phyloP scores from a whole-genome alignment of 73 alveolate genomes.

The Tetrahymena borealis region DNA sequence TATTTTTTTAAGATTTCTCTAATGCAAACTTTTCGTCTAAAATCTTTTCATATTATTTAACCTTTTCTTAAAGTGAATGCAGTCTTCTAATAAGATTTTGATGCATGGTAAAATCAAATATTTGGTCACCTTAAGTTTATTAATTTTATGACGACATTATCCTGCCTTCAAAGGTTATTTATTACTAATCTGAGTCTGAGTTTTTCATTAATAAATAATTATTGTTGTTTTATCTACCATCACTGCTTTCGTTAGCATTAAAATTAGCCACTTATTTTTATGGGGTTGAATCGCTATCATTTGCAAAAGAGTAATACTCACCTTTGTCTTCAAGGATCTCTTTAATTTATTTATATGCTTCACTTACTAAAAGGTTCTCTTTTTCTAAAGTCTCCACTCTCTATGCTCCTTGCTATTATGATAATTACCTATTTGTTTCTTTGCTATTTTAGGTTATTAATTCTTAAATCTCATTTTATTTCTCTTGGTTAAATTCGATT shows the following conservation, averaged over 20 bases:
- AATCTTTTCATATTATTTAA: neutral
- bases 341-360: neutral
- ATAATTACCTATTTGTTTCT: neutral
- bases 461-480: neutral
- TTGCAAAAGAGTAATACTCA: neutral
- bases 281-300: neutral
- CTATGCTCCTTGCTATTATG: neutral
- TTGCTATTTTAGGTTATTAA: neutral
- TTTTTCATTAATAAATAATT: neutral
- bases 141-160: neutral
- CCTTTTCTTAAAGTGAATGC: neutral
- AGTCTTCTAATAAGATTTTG: neutral
- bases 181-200: neutral
- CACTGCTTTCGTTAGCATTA: neutral
- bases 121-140: neutral
- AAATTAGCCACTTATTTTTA: neutral
- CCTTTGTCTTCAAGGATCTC: neutral
- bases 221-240: neutral
- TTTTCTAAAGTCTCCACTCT: neutral
- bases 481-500: neutral
- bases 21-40: neutral
- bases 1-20: neutral
- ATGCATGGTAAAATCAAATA: neutral
- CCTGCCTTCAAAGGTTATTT: neutral
- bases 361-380: neutral